Evolutionary conservation across 2,329 filamentous ascomycete genomes (phyloP).

Genomic region (Hypocrella siamensis): DNA sequence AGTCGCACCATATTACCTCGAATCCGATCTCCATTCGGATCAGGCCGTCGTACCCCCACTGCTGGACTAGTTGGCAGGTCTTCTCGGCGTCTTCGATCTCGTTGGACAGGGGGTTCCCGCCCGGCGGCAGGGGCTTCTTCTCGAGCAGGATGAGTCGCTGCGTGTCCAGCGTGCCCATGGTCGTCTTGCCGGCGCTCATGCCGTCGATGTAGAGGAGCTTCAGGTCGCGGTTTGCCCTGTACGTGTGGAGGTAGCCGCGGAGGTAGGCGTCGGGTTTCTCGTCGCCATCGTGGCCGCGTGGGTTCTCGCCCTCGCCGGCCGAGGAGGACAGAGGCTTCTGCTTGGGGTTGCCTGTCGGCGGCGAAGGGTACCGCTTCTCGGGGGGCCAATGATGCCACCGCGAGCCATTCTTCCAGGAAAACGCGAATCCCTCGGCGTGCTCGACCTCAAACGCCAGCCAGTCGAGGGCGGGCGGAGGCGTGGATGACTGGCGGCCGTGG

Average conservation of each 20-base stretch:
- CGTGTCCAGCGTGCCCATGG: slow-evolving; percentile 50
- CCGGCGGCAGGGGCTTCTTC: slow-evolving; percentile 7
- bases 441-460: slow-evolving; percentile 69
- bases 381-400: background rate
- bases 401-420: background rate
- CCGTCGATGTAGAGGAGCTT: slow-evolving; percentile 55
- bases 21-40: slow-evolving; percentile 56
- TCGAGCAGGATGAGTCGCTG: slow-evolving; percentile 47
- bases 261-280: slow-evolving; percentile 1
- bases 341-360: too few species aligned
- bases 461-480: slow-evolving; percentile 37
- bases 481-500: slow-evolving; percentile 37
- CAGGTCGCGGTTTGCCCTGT: slow-evolving; percentile 39
- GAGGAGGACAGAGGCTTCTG: too few species aligned
- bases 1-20: slow-evolving; percentile 54
- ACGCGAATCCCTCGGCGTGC: slow-evolving; percentile 52
- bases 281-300: too few species aligned
- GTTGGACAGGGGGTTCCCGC: slow-evolving; percentile 10
- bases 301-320: too few species aligned
- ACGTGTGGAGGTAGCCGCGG: slow-evolving; percentile 51
- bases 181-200: slow-evolving; percentile 49
- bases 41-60: slow-evolving; percentile 47
- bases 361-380: too few species aligned
- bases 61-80: slow-evolving; percentile 37
- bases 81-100: slow-evolving; percentile 36